phyloP scores from a whole-genome alignment of 306 rosid genomes.

The Ormosia semicastrata region DNA sequence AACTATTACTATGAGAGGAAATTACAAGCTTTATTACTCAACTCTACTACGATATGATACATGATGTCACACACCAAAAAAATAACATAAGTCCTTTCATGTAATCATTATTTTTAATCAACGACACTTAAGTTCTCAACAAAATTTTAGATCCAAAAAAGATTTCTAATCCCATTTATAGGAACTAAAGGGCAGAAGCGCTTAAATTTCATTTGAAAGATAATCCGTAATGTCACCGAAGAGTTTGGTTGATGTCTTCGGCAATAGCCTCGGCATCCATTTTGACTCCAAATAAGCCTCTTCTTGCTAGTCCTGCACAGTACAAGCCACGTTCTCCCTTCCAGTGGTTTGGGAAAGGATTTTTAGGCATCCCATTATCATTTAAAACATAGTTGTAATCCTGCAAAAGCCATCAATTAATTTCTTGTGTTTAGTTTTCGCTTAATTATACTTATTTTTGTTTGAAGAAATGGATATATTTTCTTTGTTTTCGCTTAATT shows the following conservation, averaged over 20 bases:
- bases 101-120: no score
- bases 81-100: no score
- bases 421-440: neutral
- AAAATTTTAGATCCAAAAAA: no score
- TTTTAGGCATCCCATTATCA: conserved; percentile 53
- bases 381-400: conserved; percentile 39
- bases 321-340: conserved; percentile 57
- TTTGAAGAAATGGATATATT: neutral
- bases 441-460: neutral
- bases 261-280: conserved; percentile 49
- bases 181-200: neutral
- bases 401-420: conserved; percentile 2
- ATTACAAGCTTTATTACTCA: no score
- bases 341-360: conserved; percentile 47
- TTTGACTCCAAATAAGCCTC: conserved; percentile 52
- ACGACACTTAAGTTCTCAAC: no score
- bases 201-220: no score
- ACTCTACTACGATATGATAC: conserved; percentile 6
- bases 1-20: conserved; percentile 42
- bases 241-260: conserved; percentile 32
- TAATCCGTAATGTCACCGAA: neutral
- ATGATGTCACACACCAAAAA: neutral
- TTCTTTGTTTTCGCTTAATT: neutral
- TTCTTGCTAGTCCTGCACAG: conserved; percentile 54
- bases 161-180: no score